A percentile compares a stretch with the other conserved stretches of the same genome.
phyloP scores from a whole-genome alignment of 2,329 filamentous ascomycete species.

The Stagonosporopsis tanaceti region DNA sequence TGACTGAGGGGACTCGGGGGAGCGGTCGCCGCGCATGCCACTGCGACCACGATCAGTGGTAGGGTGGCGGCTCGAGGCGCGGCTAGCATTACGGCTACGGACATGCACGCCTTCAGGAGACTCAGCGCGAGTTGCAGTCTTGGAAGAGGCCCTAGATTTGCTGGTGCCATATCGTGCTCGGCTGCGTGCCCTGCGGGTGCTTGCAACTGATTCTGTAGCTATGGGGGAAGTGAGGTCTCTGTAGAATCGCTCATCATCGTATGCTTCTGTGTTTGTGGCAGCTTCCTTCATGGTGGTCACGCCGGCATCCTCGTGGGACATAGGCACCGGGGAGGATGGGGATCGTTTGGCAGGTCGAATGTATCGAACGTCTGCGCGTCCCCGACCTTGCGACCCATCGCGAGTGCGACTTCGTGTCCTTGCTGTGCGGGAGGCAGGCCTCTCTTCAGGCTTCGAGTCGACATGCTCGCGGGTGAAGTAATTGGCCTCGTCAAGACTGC shows the following conservation, averaged over 20 bases:
- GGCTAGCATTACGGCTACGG: constrained; percentile 43
- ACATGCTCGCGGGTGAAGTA: constrained; percentile 58
- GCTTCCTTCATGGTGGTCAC: constrained; percentile 56
- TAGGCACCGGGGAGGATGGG: constrained; percentile 89
- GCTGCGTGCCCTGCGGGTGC: constrained; percentile 47
- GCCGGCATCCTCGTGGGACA: constrained; percentile 83
- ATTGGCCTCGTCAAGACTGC: constrained; percentile 80
- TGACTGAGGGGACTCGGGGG: constrained; percentile 82
- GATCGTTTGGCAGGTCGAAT: constrained; percentile 83
- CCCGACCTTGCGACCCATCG: constrained; percentile 74
- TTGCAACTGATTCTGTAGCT: constrained; percentile 48
- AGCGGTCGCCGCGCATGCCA: constrained; percentile 60
- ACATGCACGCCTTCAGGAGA: constrained; percentile 45
- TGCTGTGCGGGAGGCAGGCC: constrained; percentile 56
- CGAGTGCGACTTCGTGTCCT: constrained; percentile 58
- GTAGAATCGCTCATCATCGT: constrained; percentile 59
- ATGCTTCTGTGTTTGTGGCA: constrained; percentile 54
- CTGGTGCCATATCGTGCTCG: constrained; percentile 42
- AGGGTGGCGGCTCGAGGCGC: constrained; percentile 47
- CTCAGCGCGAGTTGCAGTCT: constrained; percentile 42
- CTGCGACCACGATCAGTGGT: constrained; percentile 47
- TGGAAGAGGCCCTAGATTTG: constrained; percentile 49
- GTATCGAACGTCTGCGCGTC: constrained; percentile 70
- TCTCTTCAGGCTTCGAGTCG: constrained; percentile 53
- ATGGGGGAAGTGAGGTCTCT: constrained; percentile 48